Percentiles rank a stretch among this genome's conserved stretches.
Evolutionary conservation across 1,139 yeast genomes (phyloP).

Genomic region (Sugiyamaella xylanicola): DNA sequence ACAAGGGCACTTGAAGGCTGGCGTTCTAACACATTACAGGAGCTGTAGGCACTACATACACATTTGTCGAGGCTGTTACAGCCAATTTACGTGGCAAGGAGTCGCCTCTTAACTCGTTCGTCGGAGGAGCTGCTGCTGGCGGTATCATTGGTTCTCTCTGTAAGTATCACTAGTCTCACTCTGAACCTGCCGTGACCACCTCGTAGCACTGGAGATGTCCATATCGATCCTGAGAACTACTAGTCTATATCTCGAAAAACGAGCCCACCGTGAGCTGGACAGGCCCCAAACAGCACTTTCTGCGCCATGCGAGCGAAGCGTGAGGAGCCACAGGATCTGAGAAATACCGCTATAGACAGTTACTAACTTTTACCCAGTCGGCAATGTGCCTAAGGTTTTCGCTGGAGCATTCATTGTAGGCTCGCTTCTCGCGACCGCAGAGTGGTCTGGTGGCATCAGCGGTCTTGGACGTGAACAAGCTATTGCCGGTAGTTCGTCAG

Average conservation of each 20-base stretch:
- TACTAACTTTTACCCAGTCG: slow-evolving; percentile 34
- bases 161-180: slow-evolving; percentile 27
- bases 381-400: slow-evolving; percentile 47
- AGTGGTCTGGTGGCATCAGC: slow-evolving; percentile 51
- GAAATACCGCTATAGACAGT: not conserved
- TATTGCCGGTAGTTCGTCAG: slow-evolving; percentile 37
- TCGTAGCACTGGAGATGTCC: no score
- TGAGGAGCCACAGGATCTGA: slow-evolving; percentile 5
- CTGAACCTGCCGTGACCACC: no score
- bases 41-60: slow-evolving; percentile 46
- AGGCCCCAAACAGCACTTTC: no score
- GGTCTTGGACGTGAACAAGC: slow-evolving; percentile 45
- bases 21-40: slow-evolving; percentile 30
- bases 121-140: slow-evolving; percentile 56
- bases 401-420: slow-evolving; percentile 50
- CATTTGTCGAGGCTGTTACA: slow-evolving; percentile 45
- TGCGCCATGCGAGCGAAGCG: no score
- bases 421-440: slow-evolving; percentile 43
- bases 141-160: slow-evolving; percentile 46
- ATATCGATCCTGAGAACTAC: no score
- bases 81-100: slow-evolving; percentile 50
- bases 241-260: no score
- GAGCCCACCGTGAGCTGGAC: no score
- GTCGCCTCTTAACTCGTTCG: slow-evolving; percentile 51
- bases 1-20: no score